Percentiles rank a stretch among this genome's conserved stretches.
These are phyloP conservation scores for Salix exigua DNA, from an alignment of 345 rosid species.

Conservation along the genomic window DNA sequence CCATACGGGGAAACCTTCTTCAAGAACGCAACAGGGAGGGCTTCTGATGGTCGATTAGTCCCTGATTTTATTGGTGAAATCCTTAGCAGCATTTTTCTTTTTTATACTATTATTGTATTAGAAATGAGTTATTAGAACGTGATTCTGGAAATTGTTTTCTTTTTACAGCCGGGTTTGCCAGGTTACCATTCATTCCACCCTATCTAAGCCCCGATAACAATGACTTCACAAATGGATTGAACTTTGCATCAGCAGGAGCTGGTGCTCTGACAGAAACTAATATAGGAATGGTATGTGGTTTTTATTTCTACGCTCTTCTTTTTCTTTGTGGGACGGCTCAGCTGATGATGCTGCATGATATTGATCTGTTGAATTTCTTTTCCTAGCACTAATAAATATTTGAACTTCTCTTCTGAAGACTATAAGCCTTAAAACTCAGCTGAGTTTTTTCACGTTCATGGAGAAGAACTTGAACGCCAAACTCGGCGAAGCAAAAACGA, in stretches of 20 bases:
- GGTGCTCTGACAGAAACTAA: slow-evolving; percentile 24
- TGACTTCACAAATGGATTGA: slow-evolving; percentile 22
- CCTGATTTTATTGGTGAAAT: slow-evolving; percentile 28
- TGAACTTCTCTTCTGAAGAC: slow-evolving; percentile 18
- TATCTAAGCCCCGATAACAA: slow-evolving; percentile 12
- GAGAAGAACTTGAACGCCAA: slow-evolving; percentile 19
- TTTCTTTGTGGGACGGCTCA: not conserved
- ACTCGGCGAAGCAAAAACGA: slow-evolving; percentile 31
- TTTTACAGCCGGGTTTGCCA: slow-evolving; percentile 24
- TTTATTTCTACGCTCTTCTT: not conserved
- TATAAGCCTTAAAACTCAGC: slow-evolving; percentile 34
- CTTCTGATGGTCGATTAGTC: slow-evolving; percentile 27
- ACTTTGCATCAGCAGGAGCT: slow-evolving; percentile 36
- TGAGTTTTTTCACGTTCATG: slow-evolving; percentile 30
- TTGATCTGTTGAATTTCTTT: too few species aligned
- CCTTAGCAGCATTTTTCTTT: too few species aligned
- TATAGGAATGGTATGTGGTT: not conserved
- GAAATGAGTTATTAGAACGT: too few species aligned
- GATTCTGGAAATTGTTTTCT: too few species aligned
- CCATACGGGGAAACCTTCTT: slow-evolving; percentile 36
- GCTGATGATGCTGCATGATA: not conserved
- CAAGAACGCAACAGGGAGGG: slow-evolving; percentile 24
- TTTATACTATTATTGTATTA: too few species aligned
- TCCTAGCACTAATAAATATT: not conserved
- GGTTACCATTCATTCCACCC: slow-evolving; percentile 19